Evolutionary conservation across 176 grass and related monocot genomes (phyloP), one percentile per base, ranked within the genome.

Genomic region (Musa acuminata): DNA sequence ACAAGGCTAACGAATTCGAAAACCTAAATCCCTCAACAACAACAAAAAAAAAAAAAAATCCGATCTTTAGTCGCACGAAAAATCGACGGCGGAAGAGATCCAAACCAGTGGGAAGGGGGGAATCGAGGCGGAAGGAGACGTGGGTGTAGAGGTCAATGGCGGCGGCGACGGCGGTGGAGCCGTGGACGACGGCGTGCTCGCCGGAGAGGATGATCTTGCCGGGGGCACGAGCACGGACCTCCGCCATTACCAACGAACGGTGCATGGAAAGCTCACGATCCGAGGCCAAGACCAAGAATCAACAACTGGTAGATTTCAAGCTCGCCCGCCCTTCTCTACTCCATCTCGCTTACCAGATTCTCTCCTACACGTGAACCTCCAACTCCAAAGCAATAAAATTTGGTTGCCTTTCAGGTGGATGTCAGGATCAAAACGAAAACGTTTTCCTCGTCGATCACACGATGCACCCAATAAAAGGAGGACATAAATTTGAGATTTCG

Each of bases 181-280:
- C 94, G 22, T 97, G 90, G 35, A 97, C 90, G 65, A 97, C 90
- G 72, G 94, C 90, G 82, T 98, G 94, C 84, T 98, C 94, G 48
- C 94, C 94, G 65, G 87, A 80, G 51, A 98, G 78, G 52, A 98
- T 93, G 63, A 98, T 87, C 82, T 93, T 97, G 0, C 94, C 94
- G 2, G 90, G 90, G 48, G 90, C 90, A 20, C 90, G 89, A 23
- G 87, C 75, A 60, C 84, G 83, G 35, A 89, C 86, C 64, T 93
- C 83, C 85, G 49, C 69, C 69, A 72, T 72, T 11, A 24, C 8
- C 14, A 16, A 19, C 13, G 27, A 16, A 9, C 8, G 27, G 49
- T 14, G n/a, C 49, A 48, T 14, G 11, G 13, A 67, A 16, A 66
- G 9, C n/a, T 64, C 19, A 23, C 20, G 24, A 58, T 9, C 55